Base-by-base conservation (phyloP, 768 basidiomycete genomes). In the Leccinum aurantiacum region DNA sequence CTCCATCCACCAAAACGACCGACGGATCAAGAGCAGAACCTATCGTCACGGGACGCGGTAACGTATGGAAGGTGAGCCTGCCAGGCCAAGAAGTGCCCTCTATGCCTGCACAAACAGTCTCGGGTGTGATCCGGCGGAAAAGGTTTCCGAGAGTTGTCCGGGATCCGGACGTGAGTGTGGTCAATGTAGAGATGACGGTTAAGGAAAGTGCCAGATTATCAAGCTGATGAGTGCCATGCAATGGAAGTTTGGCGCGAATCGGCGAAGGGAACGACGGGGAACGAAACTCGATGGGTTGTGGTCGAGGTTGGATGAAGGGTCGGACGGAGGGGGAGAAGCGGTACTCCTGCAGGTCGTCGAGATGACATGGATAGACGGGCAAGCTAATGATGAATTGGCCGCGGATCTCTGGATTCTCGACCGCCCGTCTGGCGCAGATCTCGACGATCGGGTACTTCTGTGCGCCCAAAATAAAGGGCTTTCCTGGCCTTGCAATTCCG, bases 171-270 rank as follows among this genome's bases (percentile, higher is more conserved):
- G 77, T 68, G 58, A 80, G 76, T 11, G 75, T 74, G 10, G 86
- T 72, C 19, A 94, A 71, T 1, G 81, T 75, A 15, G 86, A 83
- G 48, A 95, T 75, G 35, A 87, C 78, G 3, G 82, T 77, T 3
- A 89, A 71, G 0, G 92, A 88, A 2, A 87, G 78, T 5, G 85
- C 84, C n/a, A 94, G 76, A 70, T 98, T 98, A 56, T 88, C 83
- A 25, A 90, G 78, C 67, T 98, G 96, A 71, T 99, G 94, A 1
- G 78, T 76, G 8, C 97, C 95, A 27, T 85, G 81, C 14, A 98
- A 78, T 2, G 87, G 84, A 9, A 97, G 78, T 8, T 74, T 69
- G 0, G 84, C 76, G 13, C 66, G 62, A n/a, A 91, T 65, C 6
- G 78, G 74, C 27, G 75, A 71, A 10, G 76, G 41, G 60, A 85